A percentile compares a stretch with the other conserved stretches of the same genome.
Conservation (phyloP, 2,329 filamentous ascomycete species). For the Colletotrichum brevisporum region DNA sequence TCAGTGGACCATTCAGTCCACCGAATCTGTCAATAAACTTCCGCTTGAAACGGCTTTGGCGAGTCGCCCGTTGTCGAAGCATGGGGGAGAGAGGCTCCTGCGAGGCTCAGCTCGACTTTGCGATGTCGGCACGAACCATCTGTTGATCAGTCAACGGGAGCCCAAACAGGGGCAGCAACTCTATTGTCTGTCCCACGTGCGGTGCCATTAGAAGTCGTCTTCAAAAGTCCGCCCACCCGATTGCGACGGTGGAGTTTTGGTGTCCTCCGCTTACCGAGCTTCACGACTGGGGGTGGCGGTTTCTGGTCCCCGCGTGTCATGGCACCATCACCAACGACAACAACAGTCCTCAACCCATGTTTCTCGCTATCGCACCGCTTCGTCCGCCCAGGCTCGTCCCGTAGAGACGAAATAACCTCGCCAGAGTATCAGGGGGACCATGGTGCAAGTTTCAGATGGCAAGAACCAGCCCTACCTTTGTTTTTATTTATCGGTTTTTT, state of each 20-base stretch:
- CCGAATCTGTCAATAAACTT: constrained; percentile 24
- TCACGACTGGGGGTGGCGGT: not conserved
- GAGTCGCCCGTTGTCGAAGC: constrained; percentile 14
- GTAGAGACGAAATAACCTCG: not conserved
- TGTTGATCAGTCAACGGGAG: constrained; percentile 7
- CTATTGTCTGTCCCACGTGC: not conserved
- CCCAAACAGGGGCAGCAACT: not conserved
- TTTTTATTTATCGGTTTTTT: no score
- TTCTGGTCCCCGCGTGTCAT: no score
- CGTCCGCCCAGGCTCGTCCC: constrained; percentile 11
- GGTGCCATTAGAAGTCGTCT: not conserved
- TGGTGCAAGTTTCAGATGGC: constrained; percentile 32
- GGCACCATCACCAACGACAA: no score
- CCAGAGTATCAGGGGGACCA: constrained; percentile 6
- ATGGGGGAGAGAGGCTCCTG: not conserved
- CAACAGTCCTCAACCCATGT: not conserved
- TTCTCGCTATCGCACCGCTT: not conserved
- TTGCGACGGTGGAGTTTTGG: not conserved
- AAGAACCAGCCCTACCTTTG: constrained; percentile 17
- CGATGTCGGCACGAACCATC: constrained; percentile 26
- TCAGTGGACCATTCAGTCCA: no score
- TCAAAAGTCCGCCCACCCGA: not conserved
- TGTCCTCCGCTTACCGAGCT: not conserved
- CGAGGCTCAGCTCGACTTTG: constrained; percentile 1
- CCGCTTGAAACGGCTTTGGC: constrained; percentile 30